These are phyloP conservation scores for Saccharomyces hybrid DNA, from an alignment of 1,139 yeast genomes.

Conservation along the genomic window DNA sequence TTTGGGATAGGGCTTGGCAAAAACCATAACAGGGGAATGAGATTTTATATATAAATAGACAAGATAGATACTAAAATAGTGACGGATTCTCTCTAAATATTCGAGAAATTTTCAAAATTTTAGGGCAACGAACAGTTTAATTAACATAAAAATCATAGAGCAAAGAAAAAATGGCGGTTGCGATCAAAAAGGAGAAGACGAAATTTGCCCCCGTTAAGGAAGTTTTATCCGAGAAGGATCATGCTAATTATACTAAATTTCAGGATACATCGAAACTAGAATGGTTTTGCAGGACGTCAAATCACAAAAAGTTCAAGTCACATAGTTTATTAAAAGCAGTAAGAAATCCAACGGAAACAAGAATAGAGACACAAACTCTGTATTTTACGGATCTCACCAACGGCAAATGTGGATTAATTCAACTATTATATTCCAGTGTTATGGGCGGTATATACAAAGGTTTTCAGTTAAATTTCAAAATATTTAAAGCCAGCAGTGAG, in stretches of 20 bases:
- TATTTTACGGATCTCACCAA: slow-evolving; percentile 54
- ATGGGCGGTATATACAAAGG: slow-evolving; percentile 69
- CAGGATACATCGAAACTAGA: slow-evolving; percentile 9
- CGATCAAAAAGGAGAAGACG: slow-evolving; percentile 10
- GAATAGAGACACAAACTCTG: slow-evolving; percentile 83
- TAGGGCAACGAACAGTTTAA: not conserved
- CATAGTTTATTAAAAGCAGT: slow-evolving; percentile 9
- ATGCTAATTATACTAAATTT: slow-evolving; percentile 9
- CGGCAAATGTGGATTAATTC: slow-evolving; percentile 69
- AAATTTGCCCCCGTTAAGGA: slow-evolving; percentile 11
- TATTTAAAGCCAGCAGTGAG: slow-evolving; percentile 32
- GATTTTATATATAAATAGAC: slow-evolving; percentile 1
- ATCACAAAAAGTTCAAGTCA: slow-evolving; percentile 5
- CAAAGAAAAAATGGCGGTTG: slow-evolving; percentile 1
- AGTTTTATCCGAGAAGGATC: slow-evolving; percentile 4
- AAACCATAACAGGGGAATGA: not conserved
- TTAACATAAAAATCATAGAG: not conserved
- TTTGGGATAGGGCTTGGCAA: not conserved
- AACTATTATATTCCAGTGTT: slow-evolving; percentile 74
- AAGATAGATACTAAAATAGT: not conserved
- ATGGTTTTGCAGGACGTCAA: slow-evolving; percentile 10
- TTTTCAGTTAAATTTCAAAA: slow-evolving; percentile 76
- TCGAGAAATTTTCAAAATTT: not conserved
- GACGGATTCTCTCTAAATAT: not conserved
- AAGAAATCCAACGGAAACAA: slow-evolving; percentile 37